These are phyloP conservation scores for Leishmania turanica DNA, from an alignment of 208 protist species.

Conservation along the genomic window DNA sequence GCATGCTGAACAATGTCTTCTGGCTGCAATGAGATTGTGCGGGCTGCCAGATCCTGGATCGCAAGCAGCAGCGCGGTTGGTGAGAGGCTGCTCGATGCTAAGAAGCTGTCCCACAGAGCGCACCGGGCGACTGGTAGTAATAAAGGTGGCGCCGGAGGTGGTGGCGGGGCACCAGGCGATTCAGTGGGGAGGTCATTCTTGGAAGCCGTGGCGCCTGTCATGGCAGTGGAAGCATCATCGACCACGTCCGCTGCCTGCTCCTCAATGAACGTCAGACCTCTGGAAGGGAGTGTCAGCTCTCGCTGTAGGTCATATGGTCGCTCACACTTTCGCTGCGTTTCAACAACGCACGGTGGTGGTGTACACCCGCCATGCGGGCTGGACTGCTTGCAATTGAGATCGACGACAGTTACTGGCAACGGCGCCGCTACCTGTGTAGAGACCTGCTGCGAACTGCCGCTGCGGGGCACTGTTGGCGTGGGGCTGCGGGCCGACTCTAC, in stretches of 20 bases:
- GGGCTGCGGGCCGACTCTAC: conserved; percentile 35
- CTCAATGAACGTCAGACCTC: conserved; percentile 23
- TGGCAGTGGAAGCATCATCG: neutral
- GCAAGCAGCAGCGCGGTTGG: conserved; percentile 2
- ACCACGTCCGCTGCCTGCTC: neutral
- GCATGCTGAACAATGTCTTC: neutral
- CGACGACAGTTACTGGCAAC: neutral
- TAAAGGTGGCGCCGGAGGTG: neutral
- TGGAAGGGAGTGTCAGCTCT: neutral
- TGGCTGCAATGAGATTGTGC: neutral
- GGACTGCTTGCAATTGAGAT: neutral
- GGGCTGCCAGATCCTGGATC: conserved; percentile 7
- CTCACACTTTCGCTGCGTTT: conserved; percentile 29
- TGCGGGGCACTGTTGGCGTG: conserved; percentile 34
- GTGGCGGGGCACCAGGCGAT: neutral
- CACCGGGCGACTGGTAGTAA: conserved; percentile 18
- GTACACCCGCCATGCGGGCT: conserved; percentile 9
- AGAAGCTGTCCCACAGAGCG: conserved; percentile 20
- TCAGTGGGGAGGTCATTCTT: neutral
- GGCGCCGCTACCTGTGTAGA: neutral
- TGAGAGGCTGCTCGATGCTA: conserved; percentile 10
- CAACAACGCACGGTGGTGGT: conserved; percentile 19
- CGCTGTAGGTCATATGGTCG: conserved; percentile 8
- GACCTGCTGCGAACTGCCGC: conserved; percentile 10
- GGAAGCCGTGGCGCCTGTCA: neutral